These are phyloP conservation scores for Aspergillus sclerotiicarbonarius DNA, from an alignment of 495 filamentous ascomycete species.

Conservation along the genomic window DNA sequence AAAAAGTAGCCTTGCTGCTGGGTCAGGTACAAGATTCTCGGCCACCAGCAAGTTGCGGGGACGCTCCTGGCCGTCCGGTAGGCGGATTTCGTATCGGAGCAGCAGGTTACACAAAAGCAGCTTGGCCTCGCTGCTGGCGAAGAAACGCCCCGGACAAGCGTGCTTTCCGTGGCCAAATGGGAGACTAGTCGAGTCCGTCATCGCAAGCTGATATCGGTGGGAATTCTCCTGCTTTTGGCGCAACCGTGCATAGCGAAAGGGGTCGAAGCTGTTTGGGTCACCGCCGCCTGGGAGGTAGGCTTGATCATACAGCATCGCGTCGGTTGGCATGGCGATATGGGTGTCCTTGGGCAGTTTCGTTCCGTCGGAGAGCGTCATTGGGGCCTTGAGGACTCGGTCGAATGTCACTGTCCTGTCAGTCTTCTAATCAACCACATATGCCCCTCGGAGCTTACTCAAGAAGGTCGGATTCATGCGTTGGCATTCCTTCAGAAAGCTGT, in stretches of 20 bases:
- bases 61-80: background rate
- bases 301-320: background rate
- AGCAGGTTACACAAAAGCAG: background rate
- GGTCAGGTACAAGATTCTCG: background rate
- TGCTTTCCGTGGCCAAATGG: background rate
- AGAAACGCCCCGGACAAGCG: background rate
- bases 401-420: background rate
- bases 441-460: background rate
- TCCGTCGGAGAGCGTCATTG: background rate
- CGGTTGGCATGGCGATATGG: background rate
- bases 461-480: background rate
- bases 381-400: background rate
- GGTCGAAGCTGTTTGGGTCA: background rate
- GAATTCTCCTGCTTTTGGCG: background rate
- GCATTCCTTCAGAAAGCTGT: background rate
- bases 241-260: background rate
- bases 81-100: background rate
- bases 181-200: background rate
- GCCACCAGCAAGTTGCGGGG: background rate
- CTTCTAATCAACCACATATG: too few species aligned
- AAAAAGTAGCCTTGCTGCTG: too few species aligned
- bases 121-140: background rate
- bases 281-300: background rate
- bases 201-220: background rate
- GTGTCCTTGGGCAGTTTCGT: background rate